Base-by-base conservation (phyloP, 345 rosid genomes). In the Mercurialis annua region DNA sequence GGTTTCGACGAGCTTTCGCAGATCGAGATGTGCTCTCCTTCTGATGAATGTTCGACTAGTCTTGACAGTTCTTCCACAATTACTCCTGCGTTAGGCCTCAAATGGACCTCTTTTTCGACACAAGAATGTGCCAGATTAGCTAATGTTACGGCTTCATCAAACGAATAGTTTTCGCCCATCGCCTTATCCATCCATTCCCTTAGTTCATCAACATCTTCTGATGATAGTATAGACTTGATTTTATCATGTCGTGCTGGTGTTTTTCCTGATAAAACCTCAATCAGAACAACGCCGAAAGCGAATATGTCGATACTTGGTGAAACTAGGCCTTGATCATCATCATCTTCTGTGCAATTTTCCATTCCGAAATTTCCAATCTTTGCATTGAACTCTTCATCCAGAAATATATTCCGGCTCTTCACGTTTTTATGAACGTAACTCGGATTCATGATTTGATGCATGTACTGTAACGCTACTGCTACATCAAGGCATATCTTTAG, bases 381-480 rank as follows among this genome's bases (percentile, higher is more conserved):
- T 10, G 93, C 97, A 29, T 80, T 84, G 77, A 92, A 90, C 62
- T 92, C 98, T 79, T 90, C 98, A 29, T 90, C 96, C 51, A 90
- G 71, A 78, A 88, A 92, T 31, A 92, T 84, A 67, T 85, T 92
- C 63, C 85, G 69, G 83, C 88, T 83, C 85, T 79, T 88, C 49
- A 92, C 56, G 72, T 84, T 83, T 44, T 84, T 72, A 51, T 92
- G 98, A 59, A 84, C 84, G 49, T 87, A 92, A 79, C 86, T 81
- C 10, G 92, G 92, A 49, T 71, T 82, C 85, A 87, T 83, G 38
- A 90, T 78, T 40, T 87, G 87, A 78, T 92, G 97, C 93, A 92
- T 88, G 53, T 81, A 92, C 78, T 87, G 92, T 54, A 92, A 78
- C 10, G 93, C 96, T 69, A 86, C 80, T 51, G 98, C 96, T 20